phyloP scores from a whole-genome alignment of 176 grass and related monocot species.

The Dactylis glomerata region DNA sequence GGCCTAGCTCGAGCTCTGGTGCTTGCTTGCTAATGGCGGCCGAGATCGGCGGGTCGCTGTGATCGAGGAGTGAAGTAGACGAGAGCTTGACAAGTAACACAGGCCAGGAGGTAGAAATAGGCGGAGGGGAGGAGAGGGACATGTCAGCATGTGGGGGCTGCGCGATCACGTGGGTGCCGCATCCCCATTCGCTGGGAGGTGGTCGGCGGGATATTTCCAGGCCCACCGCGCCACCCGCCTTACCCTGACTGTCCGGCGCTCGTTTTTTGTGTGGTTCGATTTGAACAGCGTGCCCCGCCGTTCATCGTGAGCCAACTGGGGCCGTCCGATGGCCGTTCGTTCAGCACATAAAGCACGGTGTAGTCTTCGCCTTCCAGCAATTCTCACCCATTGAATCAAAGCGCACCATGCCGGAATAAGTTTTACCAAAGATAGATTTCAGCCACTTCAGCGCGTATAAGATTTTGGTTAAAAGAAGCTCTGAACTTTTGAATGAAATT shows the following conservation, averaged over 20 bases:
- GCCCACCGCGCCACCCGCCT: conserved; percentile 25
- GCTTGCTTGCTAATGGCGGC: conserved; percentile 11
- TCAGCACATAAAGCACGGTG: background rate
- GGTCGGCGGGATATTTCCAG: conserved; percentile 29
- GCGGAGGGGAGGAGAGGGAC: background rate
- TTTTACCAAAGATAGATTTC: background rate
- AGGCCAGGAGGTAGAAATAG: conserved; percentile 44
- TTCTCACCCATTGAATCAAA: background rate
- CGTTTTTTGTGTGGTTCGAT: background rate
- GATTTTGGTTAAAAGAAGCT: background rate
- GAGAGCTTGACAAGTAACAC: conserved; percentile 22
- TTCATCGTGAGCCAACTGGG: background rate
- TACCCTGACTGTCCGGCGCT: background rate
- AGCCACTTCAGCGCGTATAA: background rate
- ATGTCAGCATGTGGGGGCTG: conserved; percentile 21
- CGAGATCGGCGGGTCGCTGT: background rate
- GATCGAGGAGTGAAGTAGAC: background rate
- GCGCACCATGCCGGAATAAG: too few relatives aligned
- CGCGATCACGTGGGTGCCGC: conserved; percentile 48
- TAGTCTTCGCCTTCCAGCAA: background rate
- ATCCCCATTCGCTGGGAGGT: conserved; percentile 40
- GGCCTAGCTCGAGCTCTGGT: background rate
- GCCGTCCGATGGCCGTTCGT: background rate
- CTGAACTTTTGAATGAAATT: background rate
- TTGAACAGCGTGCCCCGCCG: background rate